Percentiles rank a stretch among this genome's conserved stretches.
Conservation (phyloP, 2,329 filamentous ascomycete genomes). For the Penicillium sp. region DNA sequence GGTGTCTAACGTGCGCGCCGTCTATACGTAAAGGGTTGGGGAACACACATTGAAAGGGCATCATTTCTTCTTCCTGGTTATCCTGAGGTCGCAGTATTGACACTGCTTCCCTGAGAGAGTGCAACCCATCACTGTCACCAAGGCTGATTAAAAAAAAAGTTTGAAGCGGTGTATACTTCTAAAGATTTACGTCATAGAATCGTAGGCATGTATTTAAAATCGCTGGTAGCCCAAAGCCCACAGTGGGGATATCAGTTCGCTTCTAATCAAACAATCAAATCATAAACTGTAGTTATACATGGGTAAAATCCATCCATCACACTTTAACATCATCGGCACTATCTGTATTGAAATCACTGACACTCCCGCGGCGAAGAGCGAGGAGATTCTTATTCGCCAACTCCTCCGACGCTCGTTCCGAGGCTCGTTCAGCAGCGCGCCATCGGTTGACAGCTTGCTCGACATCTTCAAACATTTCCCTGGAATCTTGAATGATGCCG, state of each 20-base stretch:
- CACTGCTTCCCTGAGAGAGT: too few species aligned
- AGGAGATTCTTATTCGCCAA: constrained; percentile 39
- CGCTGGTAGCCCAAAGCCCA: not conserved
- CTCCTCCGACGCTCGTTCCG: constrained; percentile 55
- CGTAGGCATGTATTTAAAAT: not conserved
- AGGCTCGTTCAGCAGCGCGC: constrained; percentile 65
- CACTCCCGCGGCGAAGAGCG: constrained; percentile 38
- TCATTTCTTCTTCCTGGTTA: too few species aligned
- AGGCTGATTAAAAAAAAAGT: not conserved
- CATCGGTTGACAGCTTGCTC: constrained; percentile 76
- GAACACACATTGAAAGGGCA: too few species aligned
- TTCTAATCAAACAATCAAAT: constrained; percentile 2
- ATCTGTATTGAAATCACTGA: constrained; percentile 39
- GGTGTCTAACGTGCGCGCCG: too few species aligned
- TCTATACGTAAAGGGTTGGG: too few species aligned
- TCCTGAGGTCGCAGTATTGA: too few species aligned
- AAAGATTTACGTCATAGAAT: not conserved
- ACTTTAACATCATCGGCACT: constrained; percentile 38
- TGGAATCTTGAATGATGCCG: constrained; percentile 81
- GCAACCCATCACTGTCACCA: too few species aligned
- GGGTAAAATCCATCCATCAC: constrained; percentile 10
- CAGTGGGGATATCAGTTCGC: not conserved
- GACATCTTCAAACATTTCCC: constrained; percentile 86
- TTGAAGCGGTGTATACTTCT: not conserved
- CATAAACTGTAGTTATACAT: constrained; percentile 3